Evolutionary conservation across 345 rosid genomes (phyloP).

Genomic region (Raphanus sativus): DNA sequence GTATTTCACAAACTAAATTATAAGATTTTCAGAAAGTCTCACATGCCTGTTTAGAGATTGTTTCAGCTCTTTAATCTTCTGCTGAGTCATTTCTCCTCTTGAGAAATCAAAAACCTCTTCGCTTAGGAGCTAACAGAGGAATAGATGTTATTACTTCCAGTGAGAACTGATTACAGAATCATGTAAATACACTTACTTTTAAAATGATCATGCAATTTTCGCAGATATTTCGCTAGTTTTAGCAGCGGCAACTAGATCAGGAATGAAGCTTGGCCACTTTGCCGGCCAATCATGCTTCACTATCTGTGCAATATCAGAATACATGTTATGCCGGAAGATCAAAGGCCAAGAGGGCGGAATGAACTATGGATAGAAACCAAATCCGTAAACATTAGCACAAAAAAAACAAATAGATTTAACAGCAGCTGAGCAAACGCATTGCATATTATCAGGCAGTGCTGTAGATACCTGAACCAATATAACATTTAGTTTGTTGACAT

Average conservation of each 20-base stretch:
- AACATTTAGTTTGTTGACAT: constrained; percentile 91
- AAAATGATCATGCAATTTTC: constrained; percentile 98
- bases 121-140: no score
- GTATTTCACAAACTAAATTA: no score
- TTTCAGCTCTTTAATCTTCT: no score
- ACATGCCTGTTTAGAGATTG: no score
- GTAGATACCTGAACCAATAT: constrained; percentile 86
- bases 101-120: no score
- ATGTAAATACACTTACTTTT: constrained; percentile 52
- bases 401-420: constrained; percentile 12
- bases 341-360: neutral
- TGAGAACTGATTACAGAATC: constrained; percentile 14
- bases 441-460: constrained; percentile 1
- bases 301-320: constrained; percentile 50
- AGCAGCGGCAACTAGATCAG: constrained; percentile 98
- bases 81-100: no score
- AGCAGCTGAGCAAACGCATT: neutral
- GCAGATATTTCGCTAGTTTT: constrained; percentile 99
- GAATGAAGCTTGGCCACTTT: constrained; percentile 96
- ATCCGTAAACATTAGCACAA: neutral
- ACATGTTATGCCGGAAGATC: constrained; percentile 15
- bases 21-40: no score
- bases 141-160: constrained; percentile 23
- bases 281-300: constrained; percentile 99
- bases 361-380: neutral